Evolutionary conservation across 2,329 filamentous ascomycete species (phyloP).

Genomic region (Blumeria graminis): DNA sequence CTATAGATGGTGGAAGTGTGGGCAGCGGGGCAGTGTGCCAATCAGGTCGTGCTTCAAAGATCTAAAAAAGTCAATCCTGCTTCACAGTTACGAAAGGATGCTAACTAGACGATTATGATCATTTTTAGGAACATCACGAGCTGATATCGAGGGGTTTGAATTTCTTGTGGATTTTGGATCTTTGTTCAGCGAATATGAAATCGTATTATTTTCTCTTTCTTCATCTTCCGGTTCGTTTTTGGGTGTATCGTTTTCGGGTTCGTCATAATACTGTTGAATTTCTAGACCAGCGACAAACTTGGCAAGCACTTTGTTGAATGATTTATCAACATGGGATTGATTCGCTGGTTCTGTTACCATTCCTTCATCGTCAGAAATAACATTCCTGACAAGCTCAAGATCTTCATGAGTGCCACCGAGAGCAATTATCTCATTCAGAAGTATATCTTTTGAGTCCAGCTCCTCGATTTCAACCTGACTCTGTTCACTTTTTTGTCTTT

Average conservation of each 20-base stretch:
- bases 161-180: no score
- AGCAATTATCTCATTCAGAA: constrained; percentile 39
- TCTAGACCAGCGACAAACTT: no score
- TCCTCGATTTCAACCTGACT: constrained; percentile 6
- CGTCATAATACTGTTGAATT: no score
- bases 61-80: constrained; percentile 16
- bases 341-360: constrained; percentile 9
- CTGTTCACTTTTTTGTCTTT: constrained; percentile 5
- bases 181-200: no score
- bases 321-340: no score
- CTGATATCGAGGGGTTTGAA: no score
- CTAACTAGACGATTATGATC: constrained; percentile 15
- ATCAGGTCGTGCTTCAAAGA: constrained; percentile 36
- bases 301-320: no score
- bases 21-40: constrained; percentile 39
- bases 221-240: no score
- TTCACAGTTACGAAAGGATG: constrained; percentile 4
- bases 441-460: constrained; percentile 11
- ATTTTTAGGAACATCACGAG: constrained; percentile 2
- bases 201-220: no score
- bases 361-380: constrained; percentile 22
- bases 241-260: no score
- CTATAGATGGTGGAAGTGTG: constrained; percentile 21
- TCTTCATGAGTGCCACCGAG: constrained; percentile 42
- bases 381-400: constrained; percentile 32